Conservation (phyloP, 176 grass and related monocot species). For the Oryza australiensis region DNA sequence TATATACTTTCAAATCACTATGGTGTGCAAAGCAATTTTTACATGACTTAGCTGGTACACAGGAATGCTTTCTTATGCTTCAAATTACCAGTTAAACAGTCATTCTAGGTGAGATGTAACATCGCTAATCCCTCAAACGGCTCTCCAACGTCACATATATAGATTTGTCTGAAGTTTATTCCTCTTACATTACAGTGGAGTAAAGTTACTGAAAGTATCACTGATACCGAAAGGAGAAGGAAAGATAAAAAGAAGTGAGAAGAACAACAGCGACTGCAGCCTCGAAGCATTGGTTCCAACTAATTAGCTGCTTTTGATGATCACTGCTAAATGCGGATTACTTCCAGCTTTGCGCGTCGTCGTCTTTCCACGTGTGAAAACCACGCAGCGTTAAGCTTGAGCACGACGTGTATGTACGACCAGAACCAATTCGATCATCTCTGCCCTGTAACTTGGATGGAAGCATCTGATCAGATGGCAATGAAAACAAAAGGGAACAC, state of each 20-base stretch:
- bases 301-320: slow-evolving; percentile 33
- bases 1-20: slow-evolving; percentile 12
- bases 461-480: slow-evolving; percentile 26
- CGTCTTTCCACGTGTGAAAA: slow-evolving; percentile 45
- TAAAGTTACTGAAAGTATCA: slow-evolving; percentile 49
- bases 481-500: background rate
- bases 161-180: background rate
- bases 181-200: slow-evolving; percentile 37
- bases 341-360: slow-evolving; percentile 3
- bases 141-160: background rate
- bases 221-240: slow-evolving; percentile 28
- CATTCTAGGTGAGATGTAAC: slow-evolving; percentile 47
- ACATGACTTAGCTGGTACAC: slow-evolving; percentile 29
- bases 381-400: background rate
- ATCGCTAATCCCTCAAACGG: slow-evolving; percentile 1
- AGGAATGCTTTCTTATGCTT: background rate
- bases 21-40: slow-evolving; percentile 32
- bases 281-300: slow-evolving; percentile 40
- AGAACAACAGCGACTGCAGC: background rate
- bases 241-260: background rate
- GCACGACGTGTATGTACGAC: slow-evolving; percentile 28
- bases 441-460: slow-evolving; percentile 15
- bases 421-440: background rate
- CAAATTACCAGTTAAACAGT: slow-evolving; percentile 5
- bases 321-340: background rate